phyloP scores from a whole-genome alignment of 2,329 filamentous ascomycete genomes.

The Alternaria triticina region DNA sequence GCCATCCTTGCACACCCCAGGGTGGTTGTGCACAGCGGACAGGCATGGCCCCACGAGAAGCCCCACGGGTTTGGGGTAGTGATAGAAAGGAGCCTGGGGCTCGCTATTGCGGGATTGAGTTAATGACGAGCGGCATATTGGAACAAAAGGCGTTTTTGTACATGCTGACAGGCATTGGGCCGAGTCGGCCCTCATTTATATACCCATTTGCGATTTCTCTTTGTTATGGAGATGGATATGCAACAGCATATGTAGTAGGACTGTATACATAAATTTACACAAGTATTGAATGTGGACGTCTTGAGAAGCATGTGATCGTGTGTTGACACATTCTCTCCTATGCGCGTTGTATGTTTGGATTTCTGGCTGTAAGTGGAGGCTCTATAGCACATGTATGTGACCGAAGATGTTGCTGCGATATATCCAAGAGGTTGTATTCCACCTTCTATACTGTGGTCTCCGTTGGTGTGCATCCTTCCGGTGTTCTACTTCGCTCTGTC shows the following conservation, averaged over 20 bases:
- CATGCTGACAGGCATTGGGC: not conserved
- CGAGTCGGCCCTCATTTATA: not conserved
- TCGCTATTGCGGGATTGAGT: not conserved
- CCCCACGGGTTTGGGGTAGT: not conserved
- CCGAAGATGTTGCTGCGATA: no score
- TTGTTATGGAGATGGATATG: not conserved
- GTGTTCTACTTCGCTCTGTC: no score
- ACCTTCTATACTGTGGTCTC: no score
- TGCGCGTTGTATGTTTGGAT: no score
- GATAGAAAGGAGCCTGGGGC: not conserved
- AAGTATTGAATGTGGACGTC: not conserved
- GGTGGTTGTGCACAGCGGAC: not conserved
- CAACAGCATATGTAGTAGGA: not conserved
- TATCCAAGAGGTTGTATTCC: no score
- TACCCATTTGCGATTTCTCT: slow-evolving; percentile 10
- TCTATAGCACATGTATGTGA: no score
- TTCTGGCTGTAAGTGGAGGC: no score
- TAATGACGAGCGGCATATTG: not conserved
- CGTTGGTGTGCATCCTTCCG: no score
- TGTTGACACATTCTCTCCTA: not conserved
- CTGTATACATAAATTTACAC: not conserved
- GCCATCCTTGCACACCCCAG: not conserved
- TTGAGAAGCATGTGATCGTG: not conserved
- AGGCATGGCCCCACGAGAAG: not conserved
- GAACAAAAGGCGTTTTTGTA: not conserved